Base-by-base conservation (phyloP, 163 green algal species). In the Chlamydomonas reinhardtii region DNA sequence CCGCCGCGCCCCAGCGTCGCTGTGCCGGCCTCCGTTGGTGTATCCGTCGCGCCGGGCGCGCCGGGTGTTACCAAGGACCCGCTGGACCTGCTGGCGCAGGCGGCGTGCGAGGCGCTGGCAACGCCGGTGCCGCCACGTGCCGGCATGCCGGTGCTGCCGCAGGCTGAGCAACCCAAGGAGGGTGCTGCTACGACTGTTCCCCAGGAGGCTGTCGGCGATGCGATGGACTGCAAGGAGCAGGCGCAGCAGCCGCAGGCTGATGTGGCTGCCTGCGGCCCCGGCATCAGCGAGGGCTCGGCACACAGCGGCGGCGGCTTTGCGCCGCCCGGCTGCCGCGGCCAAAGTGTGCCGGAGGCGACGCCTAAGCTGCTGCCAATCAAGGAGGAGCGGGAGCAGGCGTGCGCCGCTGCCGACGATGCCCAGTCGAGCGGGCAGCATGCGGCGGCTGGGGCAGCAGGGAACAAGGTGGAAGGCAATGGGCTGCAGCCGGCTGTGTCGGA, bases 21-120 rank as follows among this genome's bases (percentile, higher is more conserved):
- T 17, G 48, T 56, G 48, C 12, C 48, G 48, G 48, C 48, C 12
- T 14, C 48, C 5, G 48, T 14, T 14, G 48, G 48, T 56, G 48
- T 14, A 19, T 14, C 59, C 3, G 59, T 4, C 29, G 48, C 48
- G 48, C 48, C 59, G 0, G 59, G 8, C 29, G 43, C n/a, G 29
- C 31, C 34, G 20, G 35, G 22, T 20, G 29, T 12, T 1, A 73
- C 66, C 16, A 65, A 35, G 22, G 80, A 86, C 70, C 80, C 80
- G 6, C 35, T 86, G 0, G 80, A 86, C 59, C 34, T 86, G 16
- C 25, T 86, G 27, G 80, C 80, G 27, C 68, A 86, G 70, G 32
- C 39, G 1, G 80, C 80, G 0, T 86, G 80, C 32, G 80, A 79
- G 48, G 80, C 56, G n/a, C 61, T 86, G 35, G 80, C 29, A 15